Evolutionary conservation across 306 rosid species (phyloP).

Genomic region (Leucaena leucocephala): DNA sequence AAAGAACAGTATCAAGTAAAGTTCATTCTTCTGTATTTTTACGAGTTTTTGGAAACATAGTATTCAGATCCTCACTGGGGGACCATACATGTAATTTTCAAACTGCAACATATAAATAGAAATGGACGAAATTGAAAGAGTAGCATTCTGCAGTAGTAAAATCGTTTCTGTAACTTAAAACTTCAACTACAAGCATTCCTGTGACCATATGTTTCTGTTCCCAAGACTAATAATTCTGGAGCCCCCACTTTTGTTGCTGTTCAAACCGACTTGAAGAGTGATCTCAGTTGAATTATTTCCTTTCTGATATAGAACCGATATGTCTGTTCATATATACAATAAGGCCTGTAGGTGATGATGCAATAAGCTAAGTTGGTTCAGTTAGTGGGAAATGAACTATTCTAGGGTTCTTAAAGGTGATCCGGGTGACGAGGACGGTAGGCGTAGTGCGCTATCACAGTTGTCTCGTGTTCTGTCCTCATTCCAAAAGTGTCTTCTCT

Average conservation of each 20-base stretch:
- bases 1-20: no score
- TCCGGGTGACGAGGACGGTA: slow-evolving; percentile 7
- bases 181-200: slow-evolving; percentile 22
- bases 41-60: no score
- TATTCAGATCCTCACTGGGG: neutral
- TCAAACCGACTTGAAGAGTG: neutral
- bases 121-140: slow-evolving; percentile 4
- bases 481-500: slow-evolving; percentile 35
- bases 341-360: slow-evolving; percentile 31
- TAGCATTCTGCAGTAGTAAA: neutral
- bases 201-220: slow-evolving; percentile 30
- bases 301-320: neutral
- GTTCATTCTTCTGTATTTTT: no score
- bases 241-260: slow-evolving; percentile 36
- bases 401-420: neutral
- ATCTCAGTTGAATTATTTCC: neutral
- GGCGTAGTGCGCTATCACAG: slow-evolving; percentile 50
- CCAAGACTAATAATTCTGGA: neutral
- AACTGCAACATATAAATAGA: neutral
- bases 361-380: neutral
- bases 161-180: slow-evolving; percentile 6
- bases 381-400: neutral
- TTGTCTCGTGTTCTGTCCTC: slow-evolving; percentile 46
- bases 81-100: neutral
- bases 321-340: neutral